Conservation (phyloP, 306 rosid species). For the Medicago ruthenica region DNA sequence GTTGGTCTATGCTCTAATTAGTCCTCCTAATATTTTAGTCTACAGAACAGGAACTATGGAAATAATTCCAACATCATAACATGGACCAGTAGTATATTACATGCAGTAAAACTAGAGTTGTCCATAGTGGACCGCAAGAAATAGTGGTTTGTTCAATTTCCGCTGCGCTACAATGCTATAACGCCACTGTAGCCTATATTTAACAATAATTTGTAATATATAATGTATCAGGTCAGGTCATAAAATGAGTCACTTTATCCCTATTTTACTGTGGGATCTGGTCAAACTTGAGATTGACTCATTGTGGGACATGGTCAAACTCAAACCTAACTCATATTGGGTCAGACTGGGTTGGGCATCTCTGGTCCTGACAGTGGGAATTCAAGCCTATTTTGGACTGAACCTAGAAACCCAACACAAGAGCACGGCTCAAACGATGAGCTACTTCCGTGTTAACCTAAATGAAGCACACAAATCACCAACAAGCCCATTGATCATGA, state of each 20-base stretch:
- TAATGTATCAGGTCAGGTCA: background rate
- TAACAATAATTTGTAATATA: background rate
- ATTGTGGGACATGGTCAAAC: background rate
- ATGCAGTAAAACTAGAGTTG: background rate
- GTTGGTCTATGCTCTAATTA: background rate
- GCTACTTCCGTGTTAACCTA: background rate
- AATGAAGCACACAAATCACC: background rate
- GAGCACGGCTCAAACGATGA: background rate
- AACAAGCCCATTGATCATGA: background rate
- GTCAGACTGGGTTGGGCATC: background rate
- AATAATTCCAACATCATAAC: background rate
- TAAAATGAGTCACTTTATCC: background rate
- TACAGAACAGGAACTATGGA: background rate
- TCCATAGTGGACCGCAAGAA: background rate
- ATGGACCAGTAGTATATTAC: background rate
- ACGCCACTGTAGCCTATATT: background rate
- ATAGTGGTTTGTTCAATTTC: background rate
- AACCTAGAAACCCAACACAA: background rate
- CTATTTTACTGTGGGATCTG: background rate
- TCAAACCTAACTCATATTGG: background rate
- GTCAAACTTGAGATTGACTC: background rate
- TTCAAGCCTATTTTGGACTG: background rate
- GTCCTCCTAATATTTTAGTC: conserved; percentile 5
- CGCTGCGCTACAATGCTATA: background rate
- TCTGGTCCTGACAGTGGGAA: background rate